These are phyloP conservation scores for Fibroporia radiculosa DNA, from an alignment of 768 basidiomycete genomes.

Conservation along the genomic window DNA sequence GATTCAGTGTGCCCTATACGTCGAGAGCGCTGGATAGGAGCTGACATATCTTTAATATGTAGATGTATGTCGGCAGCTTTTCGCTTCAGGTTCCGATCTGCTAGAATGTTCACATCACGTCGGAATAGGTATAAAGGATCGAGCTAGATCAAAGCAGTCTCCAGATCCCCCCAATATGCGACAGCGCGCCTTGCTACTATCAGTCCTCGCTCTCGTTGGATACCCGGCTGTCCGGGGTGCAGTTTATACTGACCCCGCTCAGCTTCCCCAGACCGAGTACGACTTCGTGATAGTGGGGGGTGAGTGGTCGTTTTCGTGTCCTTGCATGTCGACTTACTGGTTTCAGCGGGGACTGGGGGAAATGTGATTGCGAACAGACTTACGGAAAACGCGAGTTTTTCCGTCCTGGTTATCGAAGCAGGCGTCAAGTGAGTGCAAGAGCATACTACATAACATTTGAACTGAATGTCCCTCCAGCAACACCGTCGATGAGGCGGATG, in stretches of 20 bases:
- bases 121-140: too few relatives aligned
- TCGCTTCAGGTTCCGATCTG: too few relatives aligned
- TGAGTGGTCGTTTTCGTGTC: not conserved
- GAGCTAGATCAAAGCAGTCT: too few relatives aligned
- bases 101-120: too few relatives aligned
- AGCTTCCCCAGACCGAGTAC: not conserved
- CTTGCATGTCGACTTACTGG: not conserved
- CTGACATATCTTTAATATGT: too few relatives aligned
- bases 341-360: slow-evolving; percentile 2
- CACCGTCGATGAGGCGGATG: slow-evolving; percentile 3
- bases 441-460: not conserved
- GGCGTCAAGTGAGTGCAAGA: not conserved
- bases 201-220: not conserved
- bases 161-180: too few relatives aligned
- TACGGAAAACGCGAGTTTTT: not conserved
- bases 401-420: slow-evolving; percentile 1
- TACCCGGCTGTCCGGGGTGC: not conserved
- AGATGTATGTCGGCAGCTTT: too few relatives aligned
- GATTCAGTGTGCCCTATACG: too few relatives aligned
- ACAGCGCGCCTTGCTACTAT: too few relatives aligned
- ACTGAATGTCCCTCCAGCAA: not conserved
- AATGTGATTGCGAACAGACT: slow-evolving; percentile 3
- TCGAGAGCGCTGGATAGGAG: too few relatives aligned
- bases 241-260: not conserved
- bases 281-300: slow-evolving; percentile 1